These are phyloP conservation scores for Tulasnella calospora DNA, from an alignment of 768 basidiomycete species.

Conservation along the genomic window DNA sequence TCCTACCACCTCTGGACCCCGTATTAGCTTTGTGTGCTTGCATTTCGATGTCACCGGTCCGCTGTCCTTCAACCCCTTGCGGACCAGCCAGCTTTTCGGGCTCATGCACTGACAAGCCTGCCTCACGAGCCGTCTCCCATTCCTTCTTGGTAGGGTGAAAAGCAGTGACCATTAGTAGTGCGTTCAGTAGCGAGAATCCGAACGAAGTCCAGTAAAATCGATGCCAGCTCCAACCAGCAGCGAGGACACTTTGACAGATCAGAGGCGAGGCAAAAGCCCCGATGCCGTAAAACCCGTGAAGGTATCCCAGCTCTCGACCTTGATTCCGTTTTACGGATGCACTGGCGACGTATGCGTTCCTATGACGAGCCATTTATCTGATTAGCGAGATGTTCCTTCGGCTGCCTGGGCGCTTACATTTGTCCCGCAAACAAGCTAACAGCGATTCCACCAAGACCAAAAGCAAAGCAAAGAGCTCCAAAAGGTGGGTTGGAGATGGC, in stretches of 20 bases:
- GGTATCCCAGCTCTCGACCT: slow-evolving; percentile 41
- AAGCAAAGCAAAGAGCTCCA: slow-evolving; percentile 44
- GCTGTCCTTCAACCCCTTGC: neutral
- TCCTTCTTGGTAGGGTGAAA: slow-evolving; percentile 49
- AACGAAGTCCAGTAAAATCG: slow-evolving; percentile 56
- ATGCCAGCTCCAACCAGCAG: slow-evolving; percentile 49
- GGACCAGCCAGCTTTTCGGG: neutral
- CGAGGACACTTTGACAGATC: slow-evolving; percentile 50
- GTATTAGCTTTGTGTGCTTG: neutral
- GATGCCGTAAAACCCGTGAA: slow-evolving; percentile 41
- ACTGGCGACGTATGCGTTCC: slow-evolving; percentile 44
- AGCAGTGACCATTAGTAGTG: slow-evolving; percentile 40
- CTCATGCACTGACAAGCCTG: neutral
- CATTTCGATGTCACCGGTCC: neutral
- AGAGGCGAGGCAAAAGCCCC: slow-evolving; percentile 51
- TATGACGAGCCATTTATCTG: neutral
- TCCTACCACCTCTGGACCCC: neutral
- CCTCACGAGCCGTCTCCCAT: slow-evolving; percentile 36
- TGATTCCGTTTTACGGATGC: slow-evolving; percentile 38
- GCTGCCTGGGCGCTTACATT: slow-evolving; percentile 22
- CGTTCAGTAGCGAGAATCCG: slow-evolving; percentile 45
- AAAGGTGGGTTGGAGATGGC: slow-evolving; percentile 16
- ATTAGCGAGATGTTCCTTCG: neutral
- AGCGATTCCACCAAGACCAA: slow-evolving; percentile 47
- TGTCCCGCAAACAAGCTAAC: slow-evolving; percentile 47